Conservation (phyloP, 441 rosid genomes). For the Manihot esculenta region DNA sequence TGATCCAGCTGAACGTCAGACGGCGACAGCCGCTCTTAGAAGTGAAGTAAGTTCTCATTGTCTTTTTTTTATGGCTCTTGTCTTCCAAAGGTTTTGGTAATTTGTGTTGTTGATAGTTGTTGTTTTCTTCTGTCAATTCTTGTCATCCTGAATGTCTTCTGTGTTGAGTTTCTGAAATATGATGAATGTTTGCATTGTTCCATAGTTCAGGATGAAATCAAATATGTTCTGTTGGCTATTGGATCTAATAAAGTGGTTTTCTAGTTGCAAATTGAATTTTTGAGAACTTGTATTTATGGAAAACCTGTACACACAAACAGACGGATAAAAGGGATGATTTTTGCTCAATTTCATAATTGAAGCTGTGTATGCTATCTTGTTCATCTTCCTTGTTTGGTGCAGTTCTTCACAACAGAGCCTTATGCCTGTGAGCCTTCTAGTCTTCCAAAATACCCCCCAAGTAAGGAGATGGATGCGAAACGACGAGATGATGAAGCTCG, state of each 20-base stretch:
- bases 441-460: constrained; percentile 94
- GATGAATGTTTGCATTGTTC: not conserved
- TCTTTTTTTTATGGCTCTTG: constrained; percentile 13
- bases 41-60: constrained; percentile 61
- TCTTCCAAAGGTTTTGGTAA: not conserved
- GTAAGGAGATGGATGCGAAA: constrained; percentile 94
- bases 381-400: constrained; percentile 14
- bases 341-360: not conserved
- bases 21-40: constrained; percentile 71
- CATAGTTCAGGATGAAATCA: not conserved
- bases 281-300: too few relatives aligned
- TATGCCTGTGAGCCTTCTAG: constrained; percentile 85
- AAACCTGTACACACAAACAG: too few relatives aligned
- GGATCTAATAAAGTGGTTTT: too few relatives aligned
- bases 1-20: constrained; percentile 83
- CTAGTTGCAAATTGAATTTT: too few relatives aligned
- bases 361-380: constrained; percentile 1
- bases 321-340: too few relatives aligned
- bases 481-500: constrained; percentile 88
- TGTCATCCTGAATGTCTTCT: not conserved
- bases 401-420: constrained; percentile 85
- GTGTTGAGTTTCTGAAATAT: not conserved
- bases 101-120: not conserved
- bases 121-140: not conserved
- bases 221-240: too few relatives aligned